Evolutionary conservation across 139 green algal species (phyloP).

Genomic region (Chlamydomonas applanata): DNA sequence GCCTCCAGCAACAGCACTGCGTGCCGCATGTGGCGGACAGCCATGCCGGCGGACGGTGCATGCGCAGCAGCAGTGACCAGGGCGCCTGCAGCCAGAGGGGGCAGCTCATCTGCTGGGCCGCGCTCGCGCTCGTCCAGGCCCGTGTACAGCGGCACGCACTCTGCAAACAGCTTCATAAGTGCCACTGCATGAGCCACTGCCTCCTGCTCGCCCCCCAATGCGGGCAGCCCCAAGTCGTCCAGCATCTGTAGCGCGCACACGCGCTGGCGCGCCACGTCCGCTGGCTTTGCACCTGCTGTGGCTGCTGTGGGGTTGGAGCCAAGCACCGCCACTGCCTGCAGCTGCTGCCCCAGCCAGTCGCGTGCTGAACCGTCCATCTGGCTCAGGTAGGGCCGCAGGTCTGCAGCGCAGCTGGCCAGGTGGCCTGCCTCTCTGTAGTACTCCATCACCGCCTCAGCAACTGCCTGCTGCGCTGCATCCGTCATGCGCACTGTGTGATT

Average conservation of each 20-base stretch:
- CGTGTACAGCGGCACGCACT: slow-evolving; percentile 43
- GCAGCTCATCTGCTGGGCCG: slow-evolving; percentile 72
- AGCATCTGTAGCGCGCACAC: slow-evolving; percentile 47
- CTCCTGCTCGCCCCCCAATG: background rate
- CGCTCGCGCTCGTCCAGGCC: slow-evolving; percentile 73
- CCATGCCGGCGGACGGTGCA: background rate
- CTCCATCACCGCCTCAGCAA: slow-evolving; percentile 25
- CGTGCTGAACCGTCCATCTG: background rate
- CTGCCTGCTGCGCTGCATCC: slow-evolving; percentile 7
- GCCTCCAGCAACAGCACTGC: slow-evolving; percentile 46
- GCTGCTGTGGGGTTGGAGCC: too few species aligned
- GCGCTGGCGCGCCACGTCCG: slow-evolving; percentile 6
- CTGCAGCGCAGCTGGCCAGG: slow-evolving; percentile 50
- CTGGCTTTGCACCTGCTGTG: background rate
- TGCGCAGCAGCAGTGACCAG: slow-evolving; percentile 36
- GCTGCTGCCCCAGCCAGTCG: slow-evolving; percentile 2
- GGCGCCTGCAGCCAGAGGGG: slow-evolving; percentile 47
- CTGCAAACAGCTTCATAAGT: slow-evolving; percentile 50
- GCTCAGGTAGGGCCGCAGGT: slow-evolving; percentile 41
- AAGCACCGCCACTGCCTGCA: background rate
- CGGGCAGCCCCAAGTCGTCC: slow-evolving; percentile 49
- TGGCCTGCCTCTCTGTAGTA: slow-evolving; percentile 41
- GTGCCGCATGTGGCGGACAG: slow-evolving; percentile 29
- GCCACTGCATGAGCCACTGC: slow-evolving; percentile 32
- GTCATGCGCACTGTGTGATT: background rate